Evolutionary conservation across 352 stramenopile genomes (phyloP).

Genomic region (Thraustotheca clavata): DNA sequence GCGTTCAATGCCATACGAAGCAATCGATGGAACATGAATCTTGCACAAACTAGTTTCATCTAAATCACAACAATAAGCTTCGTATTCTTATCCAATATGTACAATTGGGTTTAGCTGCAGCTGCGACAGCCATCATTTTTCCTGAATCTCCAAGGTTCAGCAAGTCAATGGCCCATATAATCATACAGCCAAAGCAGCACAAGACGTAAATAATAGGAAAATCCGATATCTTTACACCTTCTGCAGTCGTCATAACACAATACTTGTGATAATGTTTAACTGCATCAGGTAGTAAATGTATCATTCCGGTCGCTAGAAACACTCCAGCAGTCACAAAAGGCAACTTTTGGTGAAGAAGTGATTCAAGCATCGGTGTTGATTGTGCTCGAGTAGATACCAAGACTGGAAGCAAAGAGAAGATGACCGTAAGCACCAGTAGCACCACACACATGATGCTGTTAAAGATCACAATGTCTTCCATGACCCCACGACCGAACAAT

Average conservation of each 20-base stretch:
- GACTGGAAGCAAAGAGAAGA: slow-evolving; percentile 42
- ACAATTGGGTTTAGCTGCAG: slow-evolving; percentile 43
- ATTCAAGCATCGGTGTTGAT: slow-evolving; percentile 31
- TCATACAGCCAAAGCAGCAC: slow-evolving; percentile 36
- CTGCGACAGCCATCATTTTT: slow-evolving; percentile 59
- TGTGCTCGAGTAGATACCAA: slow-evolving; percentile 44
- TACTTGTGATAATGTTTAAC: slow-evolving; percentile 49
- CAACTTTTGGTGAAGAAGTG: slow-evolving; percentile 47
- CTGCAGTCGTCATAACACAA: slow-evolving; percentile 26
- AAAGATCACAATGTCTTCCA: slow-evolving; percentile 28
- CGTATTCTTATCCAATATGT: slow-evolving; percentile 17
- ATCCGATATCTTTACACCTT: slow-evolving; percentile 30
- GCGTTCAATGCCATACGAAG: slow-evolving; percentile 36
- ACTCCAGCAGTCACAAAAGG: slow-evolving; percentile 52
- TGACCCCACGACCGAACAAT: too few species aligned
- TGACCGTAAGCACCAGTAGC: slow-evolving; percentile 46
- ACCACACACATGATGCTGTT: slow-evolving; percentile 42
- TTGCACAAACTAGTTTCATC: slow-evolving; percentile 53
- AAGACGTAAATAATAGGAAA: slow-evolving; percentile 56
- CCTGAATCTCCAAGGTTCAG: slow-evolving; percentile 55
- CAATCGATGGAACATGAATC: slow-evolving; percentile 46
- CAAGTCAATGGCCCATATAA: slow-evolving; percentile 53
- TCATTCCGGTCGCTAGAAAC: slow-evolving; percentile 43
- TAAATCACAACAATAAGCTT: slow-evolving; percentile 14
- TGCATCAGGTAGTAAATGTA: slow-evolving; percentile 48